phyloP scores from a whole-genome alignment of 2,329 filamentous ascomycete species.

The Fusarium solani-melongenae region DNA sequence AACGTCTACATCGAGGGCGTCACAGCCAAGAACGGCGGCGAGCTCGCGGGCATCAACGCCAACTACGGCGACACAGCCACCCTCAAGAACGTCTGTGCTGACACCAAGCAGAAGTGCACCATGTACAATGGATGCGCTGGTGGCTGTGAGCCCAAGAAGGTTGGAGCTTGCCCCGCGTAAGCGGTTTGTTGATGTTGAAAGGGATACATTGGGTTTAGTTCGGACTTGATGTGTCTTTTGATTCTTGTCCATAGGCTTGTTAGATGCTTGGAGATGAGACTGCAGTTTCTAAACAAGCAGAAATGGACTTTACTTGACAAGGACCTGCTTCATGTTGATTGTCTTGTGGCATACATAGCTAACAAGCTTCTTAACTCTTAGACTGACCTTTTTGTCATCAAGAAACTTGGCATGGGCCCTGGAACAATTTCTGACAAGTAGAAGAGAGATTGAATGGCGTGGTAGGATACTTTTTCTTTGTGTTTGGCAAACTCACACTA shows the following conservation, averaged over 20 bases:
- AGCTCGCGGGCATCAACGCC: slow-evolving; percentile 30
- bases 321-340: not conserved
- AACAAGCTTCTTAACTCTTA: not conserved
- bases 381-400: accelerated
- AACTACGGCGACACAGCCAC: slow-evolving; percentile 33
- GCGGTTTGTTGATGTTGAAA: not conserved
- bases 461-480: accelerated
- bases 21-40: slow-evolving; percentile 30
- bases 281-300: not conserved
- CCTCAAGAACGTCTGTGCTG: slow-evolving; percentile 39
- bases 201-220: not conserved
- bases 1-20: slow-evolving; percentile 26
- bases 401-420: not conserved
- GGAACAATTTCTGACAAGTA: not conserved
- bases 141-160: slow-evolving; percentile 43
- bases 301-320: not conserved
- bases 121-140: slow-evolving; percentile 43
- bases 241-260: not conserved
- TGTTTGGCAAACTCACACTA: not conserved
- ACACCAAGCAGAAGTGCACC: slow-evolving; percentile 35
- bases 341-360: not conserved
- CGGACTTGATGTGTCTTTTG: not conserved
- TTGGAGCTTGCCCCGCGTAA: slow-evolving; percentile 41
- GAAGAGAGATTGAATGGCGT: not conserved
- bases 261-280: not conserved